A percentile compares a stretch with the other conserved stretches of the same genome.
phyloP scores from a whole-genome alignment of 2,329 filamentous ascomycete species.

The Monosporascus sp. region DNA sequence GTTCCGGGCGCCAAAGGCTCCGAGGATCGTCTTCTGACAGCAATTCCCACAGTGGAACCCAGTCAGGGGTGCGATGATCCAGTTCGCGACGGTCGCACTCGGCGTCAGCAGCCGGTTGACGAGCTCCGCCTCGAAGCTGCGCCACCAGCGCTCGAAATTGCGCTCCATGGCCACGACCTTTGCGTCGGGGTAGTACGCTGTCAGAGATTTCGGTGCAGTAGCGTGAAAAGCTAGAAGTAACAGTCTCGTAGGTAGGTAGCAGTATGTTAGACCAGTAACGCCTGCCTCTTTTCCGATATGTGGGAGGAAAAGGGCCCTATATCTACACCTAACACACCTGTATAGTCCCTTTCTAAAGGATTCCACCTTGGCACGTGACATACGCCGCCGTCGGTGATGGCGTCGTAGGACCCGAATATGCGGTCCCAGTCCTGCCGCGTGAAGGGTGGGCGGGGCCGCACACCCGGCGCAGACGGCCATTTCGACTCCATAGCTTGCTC shows the following conservation, averaged over 20 bases:
- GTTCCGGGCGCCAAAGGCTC: slow-evolving; percentile 3
- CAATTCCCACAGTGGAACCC: slow-evolving; percentile 18
- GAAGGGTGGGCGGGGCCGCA: not conserved
- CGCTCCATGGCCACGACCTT: slow-evolving; percentile 12
- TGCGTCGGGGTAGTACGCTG: slow-evolving; percentile 5
- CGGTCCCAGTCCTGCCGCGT: slow-evolving; percentile 7
- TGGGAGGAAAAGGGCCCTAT: too few relatives aligned
- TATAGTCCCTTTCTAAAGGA: too few relatives aligned
- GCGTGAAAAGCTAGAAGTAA: too few relatives aligned
- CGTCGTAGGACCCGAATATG: slow-evolving; percentile 9
- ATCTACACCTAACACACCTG: too few relatives aligned
- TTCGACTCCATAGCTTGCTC: slow-evolving; percentile 7
- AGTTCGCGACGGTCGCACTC: not conserved
- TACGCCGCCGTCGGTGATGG: slow-evolving; percentile 9
- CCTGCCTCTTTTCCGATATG: too few relatives aligned
- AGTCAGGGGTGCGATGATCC: slow-evolving; percentile 15
- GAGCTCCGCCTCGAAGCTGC: slow-evolving; percentile 15
- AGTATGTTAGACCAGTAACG: too few relatives aligned
- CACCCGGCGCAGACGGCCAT: slow-evolving; percentile 1
- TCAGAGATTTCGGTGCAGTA: too few relatives aligned
- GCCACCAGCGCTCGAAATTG: slow-evolving; percentile 10
- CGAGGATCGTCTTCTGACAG: slow-evolving; percentile 4
- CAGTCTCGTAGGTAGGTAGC: too few relatives aligned
- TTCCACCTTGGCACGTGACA: too few relatives aligned
- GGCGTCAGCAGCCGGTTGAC: slow-evolving; percentile 10